Evolutionary conservation across 768 basidiomycete species (phyloP).

Genomic region (Tricholoma hemisulphureum): DNA sequence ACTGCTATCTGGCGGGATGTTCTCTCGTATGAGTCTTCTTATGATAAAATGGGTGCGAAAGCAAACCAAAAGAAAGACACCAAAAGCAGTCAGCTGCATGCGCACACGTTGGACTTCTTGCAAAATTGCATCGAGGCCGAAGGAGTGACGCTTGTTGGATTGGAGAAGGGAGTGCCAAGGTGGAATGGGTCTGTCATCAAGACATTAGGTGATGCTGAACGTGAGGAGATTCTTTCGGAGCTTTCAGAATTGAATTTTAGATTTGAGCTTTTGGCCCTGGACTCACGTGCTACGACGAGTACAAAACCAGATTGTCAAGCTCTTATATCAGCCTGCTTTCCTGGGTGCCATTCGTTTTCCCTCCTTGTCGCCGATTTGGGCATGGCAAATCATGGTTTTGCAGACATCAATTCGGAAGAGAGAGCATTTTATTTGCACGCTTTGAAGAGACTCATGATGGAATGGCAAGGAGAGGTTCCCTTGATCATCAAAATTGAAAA

Average conservation of each 20-base stretch:
- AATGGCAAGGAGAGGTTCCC: not conserved
- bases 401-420: not conserved
- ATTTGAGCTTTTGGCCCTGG: conserved; percentile 19
- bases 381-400: conserved; percentile 10
- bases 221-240: conserved; percentile 19
- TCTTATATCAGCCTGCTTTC: not conserved
- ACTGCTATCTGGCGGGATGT: conserved; percentile 7
- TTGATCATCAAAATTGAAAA: not conserved
- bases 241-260: conserved; percentile 18
- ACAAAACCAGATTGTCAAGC: not conserved
- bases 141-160: not conserved
- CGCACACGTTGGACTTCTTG: conserved; percentile 1
- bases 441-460: not conserved
- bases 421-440: not conserved
- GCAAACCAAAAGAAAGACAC: not conserved
- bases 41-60: not conserved
- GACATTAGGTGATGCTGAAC: not conserved
- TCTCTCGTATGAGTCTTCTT: not conserved
- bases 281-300: conserved; percentile 5
- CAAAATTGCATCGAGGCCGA: not conserved
- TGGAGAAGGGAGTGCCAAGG: not conserved
- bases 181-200: not conserved
- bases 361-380: conserved; percentile 1
- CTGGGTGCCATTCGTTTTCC: not conserved
- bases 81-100: not conserved